Percentiles rank a stretch among this genome's conserved stretches.
Conservation (phyloP, 805 yeast genomes). For the Metschnikowia sp. region DNA sequence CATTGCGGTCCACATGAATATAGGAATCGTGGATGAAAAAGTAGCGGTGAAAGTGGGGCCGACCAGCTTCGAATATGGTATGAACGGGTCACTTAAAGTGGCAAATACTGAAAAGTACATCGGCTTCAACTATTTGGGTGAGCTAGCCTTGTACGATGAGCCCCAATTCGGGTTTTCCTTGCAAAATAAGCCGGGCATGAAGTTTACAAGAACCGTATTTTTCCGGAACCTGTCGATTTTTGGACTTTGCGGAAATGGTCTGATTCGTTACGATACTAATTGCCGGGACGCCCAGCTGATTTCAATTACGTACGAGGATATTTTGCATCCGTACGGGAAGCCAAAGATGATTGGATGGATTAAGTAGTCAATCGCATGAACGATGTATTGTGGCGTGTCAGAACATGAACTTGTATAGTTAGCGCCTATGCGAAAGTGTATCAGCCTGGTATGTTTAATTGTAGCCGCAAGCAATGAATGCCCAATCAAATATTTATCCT, state of each 20-base stretch:
- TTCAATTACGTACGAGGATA: not conserved
- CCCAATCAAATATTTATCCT: no score
- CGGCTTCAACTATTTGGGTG: not conserved
- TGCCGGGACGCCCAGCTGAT: not conserved
- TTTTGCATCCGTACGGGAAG: no score
- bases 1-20: not conserved
- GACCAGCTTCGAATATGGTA: not conserved
- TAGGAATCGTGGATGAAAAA: not conserved
- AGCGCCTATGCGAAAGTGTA: no score
- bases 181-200: not conserved
- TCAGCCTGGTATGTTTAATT: no score
- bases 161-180: not conserved
- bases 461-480: no score
- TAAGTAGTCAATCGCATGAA: no score
- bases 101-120: not conserved
- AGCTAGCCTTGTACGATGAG: not conserved
- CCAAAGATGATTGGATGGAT: no score
- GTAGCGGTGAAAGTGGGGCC: not conserved
- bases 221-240: not conserved
- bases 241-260: not conserved
- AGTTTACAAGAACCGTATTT: not conserved
- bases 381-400: not conserved
- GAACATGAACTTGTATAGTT: not conserved
- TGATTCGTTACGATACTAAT: not conserved
- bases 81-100: not conserved